Conservation (phyloP, 495 filamentous ascomycete species). For the Tuber aestivum region DNA sequence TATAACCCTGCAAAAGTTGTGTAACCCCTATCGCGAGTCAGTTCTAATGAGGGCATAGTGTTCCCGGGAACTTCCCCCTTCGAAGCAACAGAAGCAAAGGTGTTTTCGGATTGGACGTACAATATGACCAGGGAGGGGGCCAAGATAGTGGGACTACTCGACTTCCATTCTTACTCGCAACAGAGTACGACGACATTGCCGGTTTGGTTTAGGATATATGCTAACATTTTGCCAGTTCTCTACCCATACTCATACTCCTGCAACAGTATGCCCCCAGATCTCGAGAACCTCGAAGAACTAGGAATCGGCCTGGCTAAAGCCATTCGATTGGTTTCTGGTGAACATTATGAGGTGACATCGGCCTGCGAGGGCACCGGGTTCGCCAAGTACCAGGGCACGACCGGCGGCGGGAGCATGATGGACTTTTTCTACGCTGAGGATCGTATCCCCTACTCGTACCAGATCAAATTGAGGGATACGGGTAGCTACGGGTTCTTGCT, state of each 20-base stretch:
- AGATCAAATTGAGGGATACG: conserved; percentile 91
- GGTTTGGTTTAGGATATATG: neutral
- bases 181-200: conserved; percentile 47
- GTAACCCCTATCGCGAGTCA: neutral
- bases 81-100: conserved; percentile 69
- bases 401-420: conserved; percentile 75
- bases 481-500: conserved; percentile 92
- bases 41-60: conserved; percentile 27
- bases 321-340: conserved; percentile 68
- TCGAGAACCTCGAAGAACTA: conserved; percentile 87
- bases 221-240: conserved; percentile 52
- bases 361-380: conserved; percentile 75
- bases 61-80: conserved; percentile 81
- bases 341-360: conserved; percentile 71
- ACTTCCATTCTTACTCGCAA: conserved; percentile 93
- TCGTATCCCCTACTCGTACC: conserved; percentile 75
- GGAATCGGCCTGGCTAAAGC: conserved; percentile 84
- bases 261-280: conserved; percentile 64
- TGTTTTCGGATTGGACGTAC: conserved; percentile 74
- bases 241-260: conserved; percentile 91
- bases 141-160: conserved; percentile 73
- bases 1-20: neutral
- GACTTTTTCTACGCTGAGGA: conserved; percentile 96
- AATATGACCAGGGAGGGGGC: conserved; percentile 72
- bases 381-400: conserved; percentile 30